Percentiles rank a stretch among this genome's conserved stretches.
Evolutionary conservation across 75 land plant genomes (phyloP).

Genomic region (Cunninghamia lanceolata): DNA sequence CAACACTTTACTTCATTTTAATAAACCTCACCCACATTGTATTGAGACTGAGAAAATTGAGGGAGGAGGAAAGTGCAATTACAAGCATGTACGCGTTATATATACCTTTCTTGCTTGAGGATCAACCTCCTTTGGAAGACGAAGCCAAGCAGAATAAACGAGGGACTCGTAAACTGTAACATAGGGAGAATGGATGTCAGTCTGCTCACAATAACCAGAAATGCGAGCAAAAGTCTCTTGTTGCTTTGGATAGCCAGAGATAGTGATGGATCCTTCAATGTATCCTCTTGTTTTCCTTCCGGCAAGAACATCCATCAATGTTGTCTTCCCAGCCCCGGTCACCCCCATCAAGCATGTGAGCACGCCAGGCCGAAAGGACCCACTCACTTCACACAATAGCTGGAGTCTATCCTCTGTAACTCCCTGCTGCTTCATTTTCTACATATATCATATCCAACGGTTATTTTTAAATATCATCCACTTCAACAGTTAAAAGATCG

Average conservation of each 20-base stretch:
- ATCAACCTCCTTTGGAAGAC: slow-evolving; percentile 17
- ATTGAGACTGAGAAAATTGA: neutral
- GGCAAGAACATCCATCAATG: slow-evolving; percentile 41
- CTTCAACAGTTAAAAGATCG: no score
- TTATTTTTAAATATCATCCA: no score
- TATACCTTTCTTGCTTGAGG: slow-evolving; percentile 18
- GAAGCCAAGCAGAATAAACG: slow-evolving; percentile 39
- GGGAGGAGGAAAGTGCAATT: neutral
- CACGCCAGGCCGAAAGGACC: slow-evolving; percentile 30
- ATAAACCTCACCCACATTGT: neutral
- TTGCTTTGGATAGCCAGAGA: slow-evolving; percentile 30
- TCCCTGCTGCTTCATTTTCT: slow-evolving; percentile 31
- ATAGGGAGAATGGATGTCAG: slow-evolving; percentile 31
- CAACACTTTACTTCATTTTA: neutral
- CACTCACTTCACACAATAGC: slow-evolving; percentile 21
- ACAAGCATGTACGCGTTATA: no score
- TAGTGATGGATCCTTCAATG: slow-evolving; percentile 33
- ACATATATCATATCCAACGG: slow-evolving; percentile 8
- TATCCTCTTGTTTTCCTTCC: slow-evolving; percentile 19
- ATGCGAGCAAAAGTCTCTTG: slow-evolving; percentile 37
- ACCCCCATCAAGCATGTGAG: slow-evolving; percentile 38
- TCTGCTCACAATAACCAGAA: slow-evolving; percentile 38
- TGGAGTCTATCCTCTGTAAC: slow-evolving; percentile 19
- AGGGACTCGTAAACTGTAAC: slow-evolving; percentile 39
- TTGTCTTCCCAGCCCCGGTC: slow-evolving; percentile 42